Evolutionary conservation across 2,329 filamentous ascomycete genomes (phyloP).

Genomic region (Colletotrichum trifolii): DNA sequence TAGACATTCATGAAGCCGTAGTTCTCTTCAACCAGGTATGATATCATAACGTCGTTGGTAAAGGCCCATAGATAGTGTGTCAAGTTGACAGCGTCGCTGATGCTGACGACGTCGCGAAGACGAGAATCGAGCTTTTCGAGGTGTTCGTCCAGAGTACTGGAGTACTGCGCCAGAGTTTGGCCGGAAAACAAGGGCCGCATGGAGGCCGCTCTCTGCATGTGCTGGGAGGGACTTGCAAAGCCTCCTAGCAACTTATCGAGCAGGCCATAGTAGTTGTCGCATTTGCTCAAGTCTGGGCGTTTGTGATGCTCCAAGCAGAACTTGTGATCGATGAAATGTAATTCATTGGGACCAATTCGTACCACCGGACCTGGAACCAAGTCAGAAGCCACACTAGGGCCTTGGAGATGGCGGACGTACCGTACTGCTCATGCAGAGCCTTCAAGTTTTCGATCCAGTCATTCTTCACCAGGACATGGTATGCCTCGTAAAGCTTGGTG

Average conservation of each 20-base stretch:
- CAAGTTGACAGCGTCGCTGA: conserved; percentile 5
- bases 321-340: conserved; percentile 36
- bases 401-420: too few species aligned
- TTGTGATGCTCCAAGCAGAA: conserved; percentile 35
- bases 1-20: conserved; percentile 24
- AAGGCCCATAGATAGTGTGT: conserved; percentile 35
- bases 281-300: conserved; percentile 34
- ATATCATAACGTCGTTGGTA: conserved; percentile 38
- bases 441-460: conserved; percentile 33
- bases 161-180: conserved; percentile 20
- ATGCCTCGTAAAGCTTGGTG: conserved; percentile 37
- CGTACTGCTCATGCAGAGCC: neutral
- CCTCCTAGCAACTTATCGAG: conserved; percentile 35
- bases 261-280: conserved; percentile 37
- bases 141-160: conserved; percentile 15
- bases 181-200: conserved; percentile 37
- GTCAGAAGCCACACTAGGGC: neutral
- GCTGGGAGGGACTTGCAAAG: conserved; percentile 18
- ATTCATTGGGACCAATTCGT: conserved; percentile 36
- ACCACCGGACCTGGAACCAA: conserved; percentile 29
- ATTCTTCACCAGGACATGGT: conserved; percentile 34
- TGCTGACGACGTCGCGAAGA: conserved; percentile 1
- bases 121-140: conserved; percentile 20
- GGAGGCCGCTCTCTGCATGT: conserved; percentile 29
- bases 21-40: conserved; percentile 35